phyloP scores from a whole-genome alignment of 2,329 filamentous ascomycete species.

The Zasmidium citrigriseum region DNA sequence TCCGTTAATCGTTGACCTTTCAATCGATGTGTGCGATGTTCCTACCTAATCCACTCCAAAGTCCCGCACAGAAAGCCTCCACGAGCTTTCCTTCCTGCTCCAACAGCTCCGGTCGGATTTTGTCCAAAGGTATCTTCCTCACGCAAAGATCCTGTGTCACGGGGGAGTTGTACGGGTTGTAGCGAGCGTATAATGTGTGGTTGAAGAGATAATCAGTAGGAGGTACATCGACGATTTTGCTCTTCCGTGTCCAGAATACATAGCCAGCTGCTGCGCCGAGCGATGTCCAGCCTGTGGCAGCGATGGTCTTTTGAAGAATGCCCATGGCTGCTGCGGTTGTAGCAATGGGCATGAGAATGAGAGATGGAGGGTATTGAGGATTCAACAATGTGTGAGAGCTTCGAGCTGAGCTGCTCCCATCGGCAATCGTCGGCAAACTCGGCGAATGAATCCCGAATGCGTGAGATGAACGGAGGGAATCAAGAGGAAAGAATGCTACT shows the following conservation, averaged over 20 bases:
- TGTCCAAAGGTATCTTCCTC: slow-evolving; percentile 61
- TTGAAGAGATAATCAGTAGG: slow-evolving; percentile 63
- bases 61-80: slow-evolving; percentile 66
- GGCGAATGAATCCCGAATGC: too few species aligned
- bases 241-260: slow-evolving; percentile 56
- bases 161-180: slow-evolving; percentile 65
- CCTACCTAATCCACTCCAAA: slow-evolving; percentile 68
- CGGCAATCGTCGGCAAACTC: background rate
- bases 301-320: slow-evolving; percentile 32
- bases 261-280: slow-evolving; percentile 53
- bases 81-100: slow-evolving; percentile 62
- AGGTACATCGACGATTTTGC: slow-evolving; percentile 60
- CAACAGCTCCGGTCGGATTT: slow-evolving; percentile 66
- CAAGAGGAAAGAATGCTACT: too few species aligned
- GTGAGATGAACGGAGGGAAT: too few species aligned
- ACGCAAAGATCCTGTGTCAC: slow-evolving; percentile 66
- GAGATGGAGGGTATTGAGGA: too few species aligned
- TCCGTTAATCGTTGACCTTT: background rate
- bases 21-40: background rate
- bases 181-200: slow-evolving; percentile 56
- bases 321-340: slow-evolving; percentile 29
- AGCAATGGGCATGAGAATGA: slow-evolving; percentile 14
- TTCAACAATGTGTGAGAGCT: too few species aligned
- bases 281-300: slow-evolving; percentile 34
- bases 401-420: too few species aligned